phyloP scores from a whole-genome alignment of 345 rosid species.

The Sisymbrium altissimum region DNA sequence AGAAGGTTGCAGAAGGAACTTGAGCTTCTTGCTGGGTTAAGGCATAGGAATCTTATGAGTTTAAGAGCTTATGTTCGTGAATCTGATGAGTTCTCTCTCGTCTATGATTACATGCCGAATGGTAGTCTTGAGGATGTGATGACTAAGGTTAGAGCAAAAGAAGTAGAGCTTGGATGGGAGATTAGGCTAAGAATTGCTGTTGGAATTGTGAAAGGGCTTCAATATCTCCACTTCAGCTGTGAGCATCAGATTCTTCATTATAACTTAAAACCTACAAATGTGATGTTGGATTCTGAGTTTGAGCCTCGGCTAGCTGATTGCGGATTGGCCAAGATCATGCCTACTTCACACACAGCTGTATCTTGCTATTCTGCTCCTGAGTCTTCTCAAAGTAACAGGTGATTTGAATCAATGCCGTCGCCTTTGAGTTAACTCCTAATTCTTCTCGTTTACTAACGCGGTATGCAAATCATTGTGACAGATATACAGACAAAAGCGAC shows the following conservation, averaged over 20 bases:
- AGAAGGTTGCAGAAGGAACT: slow-evolving; percentile 76
- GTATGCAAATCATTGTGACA: slow-evolving; percentile 27
- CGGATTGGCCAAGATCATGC: slow-evolving; percentile 67
- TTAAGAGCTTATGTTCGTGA: slow-evolving; percentile 82
- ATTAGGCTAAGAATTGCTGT: slow-evolving; percentile 79
- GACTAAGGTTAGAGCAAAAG: slow-evolving; percentile 60
- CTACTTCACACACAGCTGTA: slow-evolving; percentile 42
- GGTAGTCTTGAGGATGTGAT: slow-evolving; percentile 88
- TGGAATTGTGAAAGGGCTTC: slow-evolving; percentile 86
- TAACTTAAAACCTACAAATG: slow-evolving; percentile 84
- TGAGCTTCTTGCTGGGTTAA: slow-evolving; percentile 74
- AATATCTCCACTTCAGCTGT: slow-evolving; percentile 70
- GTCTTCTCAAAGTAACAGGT: slow-evolving; percentile 76
- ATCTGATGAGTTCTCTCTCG: slow-evolving; percentile 62
- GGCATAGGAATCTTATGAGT: slow-evolving; percentile 84
- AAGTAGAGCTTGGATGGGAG: slow-evolving; percentile 79
- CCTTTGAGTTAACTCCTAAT: slow-evolving; percentile 3
- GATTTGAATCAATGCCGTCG: not conserved
- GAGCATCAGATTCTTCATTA: slow-evolving; percentile 67
- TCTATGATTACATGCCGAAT: slow-evolving; percentile 73
- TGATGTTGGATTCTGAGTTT: slow-evolving; percentile 88
- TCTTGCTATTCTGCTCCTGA: slow-evolving; percentile 77
- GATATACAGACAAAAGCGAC: slow-evolving; percentile 86
- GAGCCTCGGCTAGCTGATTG: slow-evolving; percentile 82
- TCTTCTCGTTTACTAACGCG: slow-evolving; percentile 16